These are phyloP conservation scores for Aspergillus fischeri DNA, from an alignment of 2,329 filamentous ascomycete genomes.

Conservation along the genomic window DNA sequence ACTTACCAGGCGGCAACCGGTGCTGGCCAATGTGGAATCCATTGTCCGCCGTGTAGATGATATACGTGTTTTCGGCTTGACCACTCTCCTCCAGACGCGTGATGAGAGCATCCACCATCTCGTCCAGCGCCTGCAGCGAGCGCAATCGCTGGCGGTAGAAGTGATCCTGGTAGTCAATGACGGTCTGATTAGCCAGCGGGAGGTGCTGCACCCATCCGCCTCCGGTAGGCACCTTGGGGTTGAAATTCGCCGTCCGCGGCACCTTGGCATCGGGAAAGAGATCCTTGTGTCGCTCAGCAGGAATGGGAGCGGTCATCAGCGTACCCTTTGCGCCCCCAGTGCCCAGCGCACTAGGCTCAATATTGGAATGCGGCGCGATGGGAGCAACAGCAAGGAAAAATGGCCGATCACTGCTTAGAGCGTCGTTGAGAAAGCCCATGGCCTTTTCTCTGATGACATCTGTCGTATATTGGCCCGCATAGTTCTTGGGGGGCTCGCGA, in stretches of 20 bases:
- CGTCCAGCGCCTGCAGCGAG: constrained; percentile 52
- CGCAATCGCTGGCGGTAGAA: constrained; percentile 50
- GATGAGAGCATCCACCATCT: constrained; percentile 49
- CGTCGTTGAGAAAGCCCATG: constrained; percentile 56
- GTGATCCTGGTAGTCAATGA: constrained; percentile 50
- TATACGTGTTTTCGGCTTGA: constrained; percentile 52
- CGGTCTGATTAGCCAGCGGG: constrained; percentile 42
- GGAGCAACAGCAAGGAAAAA: constrained; percentile 67
- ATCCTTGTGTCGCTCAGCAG: constrained; percentile 57
- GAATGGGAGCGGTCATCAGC: constrained; percentile 50
- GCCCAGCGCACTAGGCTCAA: constrained; percentile 34
- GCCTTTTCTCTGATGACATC: constrained; percentile 58
- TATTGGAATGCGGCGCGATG: constrained; percentile 62
- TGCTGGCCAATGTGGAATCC: constrained; percentile 60
- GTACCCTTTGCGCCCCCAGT: constrained; percentile 15
- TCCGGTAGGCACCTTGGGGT: constrained; percentile 50
- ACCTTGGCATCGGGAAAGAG: constrained; percentile 59
- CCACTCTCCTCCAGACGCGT: constrained; percentile 37
- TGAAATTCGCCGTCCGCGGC: constrained; percentile 62
- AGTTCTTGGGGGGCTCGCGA: constrained; percentile 48
- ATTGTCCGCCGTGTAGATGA: constrained; percentile 60
- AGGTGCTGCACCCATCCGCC: constrained; percentile 46
- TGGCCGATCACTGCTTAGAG: constrained; percentile 47
- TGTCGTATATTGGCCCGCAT: constrained; percentile 50
- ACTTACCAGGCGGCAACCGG: constrained; percentile 55